These are phyloP conservation scores for Puccinia coronata DNA, from an alignment of 1,284 basidiomycete species.

Conservation along the genomic window DNA sequence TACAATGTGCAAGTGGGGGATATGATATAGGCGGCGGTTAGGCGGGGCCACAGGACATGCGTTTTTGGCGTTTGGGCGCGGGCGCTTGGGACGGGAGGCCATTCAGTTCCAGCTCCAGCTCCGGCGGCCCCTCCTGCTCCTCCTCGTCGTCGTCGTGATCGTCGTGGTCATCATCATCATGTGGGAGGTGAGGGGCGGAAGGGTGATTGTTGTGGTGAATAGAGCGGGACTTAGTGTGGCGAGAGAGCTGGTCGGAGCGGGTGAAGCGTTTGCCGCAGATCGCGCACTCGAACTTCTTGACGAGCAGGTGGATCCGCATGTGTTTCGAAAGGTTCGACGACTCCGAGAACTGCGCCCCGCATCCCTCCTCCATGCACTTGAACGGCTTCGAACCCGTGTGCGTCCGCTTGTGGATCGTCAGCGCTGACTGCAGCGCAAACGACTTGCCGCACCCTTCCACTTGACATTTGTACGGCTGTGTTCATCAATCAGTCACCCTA, in stretches of 20 bases:
- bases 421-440: conserved; percentile 57
- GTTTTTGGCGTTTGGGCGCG: too few relatives aligned
- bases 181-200: not conserved
- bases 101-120: too few relatives aligned
- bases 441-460: conserved; percentile 57
- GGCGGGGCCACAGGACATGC: too few relatives aligned
- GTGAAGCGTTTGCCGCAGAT: conserved; percentile 55
- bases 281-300: conserved; percentile 55
- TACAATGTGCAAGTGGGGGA: too few relatives aligned
- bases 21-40: too few relatives aligned
- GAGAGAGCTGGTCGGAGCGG: conserved; percentile 56
- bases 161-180: too few relatives aligned
- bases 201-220: not conserved
- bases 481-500: not conserved
- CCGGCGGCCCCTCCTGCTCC: not conserved
- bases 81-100: not conserved
- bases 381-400: conserved; percentile 58
- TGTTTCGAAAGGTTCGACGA: conserved; percentile 59
- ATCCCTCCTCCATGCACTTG: conserved; percentile 55
- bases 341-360: conserved; percentile 57
- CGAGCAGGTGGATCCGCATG: conserved; percentile 56
- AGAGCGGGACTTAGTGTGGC: conserved; percentile 56
- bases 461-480: conserved; percentile 57
- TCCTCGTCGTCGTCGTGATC: not conserved
- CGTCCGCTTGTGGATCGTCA: conserved; percentile 58